Evolutionary conservation across 495 filamentous ascomycete genomes (phyloP), one percentile per base, ranked within the genome.

Genomic region (Lichenothelia convexa): DNA sequence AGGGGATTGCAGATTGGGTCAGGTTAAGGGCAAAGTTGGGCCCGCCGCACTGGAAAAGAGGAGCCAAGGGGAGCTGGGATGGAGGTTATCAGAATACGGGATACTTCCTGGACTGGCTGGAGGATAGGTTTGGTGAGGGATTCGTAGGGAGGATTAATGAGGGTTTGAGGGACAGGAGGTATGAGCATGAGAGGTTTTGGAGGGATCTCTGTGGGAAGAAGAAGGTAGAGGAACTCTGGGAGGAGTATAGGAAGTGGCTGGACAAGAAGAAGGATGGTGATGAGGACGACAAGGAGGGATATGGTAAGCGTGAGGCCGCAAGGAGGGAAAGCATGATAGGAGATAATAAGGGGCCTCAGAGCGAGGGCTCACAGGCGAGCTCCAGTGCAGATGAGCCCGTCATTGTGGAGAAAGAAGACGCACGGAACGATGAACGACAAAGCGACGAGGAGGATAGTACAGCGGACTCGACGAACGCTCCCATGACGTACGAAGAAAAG

Each of bases 1-100:
- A 97, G 51, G 89, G 89, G 0, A 73, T 97, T 38, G 87, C 89
- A 12, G 89, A 97, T 51, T 97, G 83, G 67, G 86, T 97, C 6
- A 65, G 89, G 5, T 55, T 97, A 34, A 73, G 69, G 41, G 71
- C 75, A 35, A 70, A 71, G 1, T 55, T 92, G 29, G 66, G 59
- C 26, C 83, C 89, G 15, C 79, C 82, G 29, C 85, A 94, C 60
- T 97, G 89, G 89, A 73, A 68, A 44, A 65, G 64, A 3, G 63
- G 62, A 18, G 58, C 63, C 0, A 57, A 56, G 19, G 67, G 70
- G 5, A 64, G 66, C 11, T 95, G 89, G 89, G 87, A 97, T 58
- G 70, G 65, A 35, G 89, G 89, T 5, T 97, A 97, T 60, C 75
- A 93, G 63, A 68, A 78, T 46, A 97, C 89, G 15, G 89, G 73